Evolutionary conservation across 2,329 filamentous ascomycete genomes (phyloP).

Genomic region (Chalaropsis thielavioides): DNA sequence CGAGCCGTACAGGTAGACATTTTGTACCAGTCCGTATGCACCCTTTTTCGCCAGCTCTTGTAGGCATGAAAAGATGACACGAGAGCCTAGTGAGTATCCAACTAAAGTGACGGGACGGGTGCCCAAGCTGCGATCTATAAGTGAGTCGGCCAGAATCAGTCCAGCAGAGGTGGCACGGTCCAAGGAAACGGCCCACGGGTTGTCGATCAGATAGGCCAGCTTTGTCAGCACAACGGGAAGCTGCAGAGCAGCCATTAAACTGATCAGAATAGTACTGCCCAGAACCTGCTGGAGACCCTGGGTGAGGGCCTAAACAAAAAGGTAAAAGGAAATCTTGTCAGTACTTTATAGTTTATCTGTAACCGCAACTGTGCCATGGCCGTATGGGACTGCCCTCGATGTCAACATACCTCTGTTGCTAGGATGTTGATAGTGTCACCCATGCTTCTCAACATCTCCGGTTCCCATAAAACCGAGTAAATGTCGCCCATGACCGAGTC

Average conservation of each 20-base stretch:
- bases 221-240: constrained; percentile 89
- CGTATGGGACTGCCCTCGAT: too few relatives aligned
- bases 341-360: not conserved
- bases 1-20: constrained; percentile 88
- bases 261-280: constrained; percentile 73
- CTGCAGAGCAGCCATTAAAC: constrained; percentile 83
- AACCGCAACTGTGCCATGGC: too few relatives aligned
- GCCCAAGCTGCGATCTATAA: constrained; percentile 82
- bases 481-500: constrained; percentile 97
- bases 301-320: constrained; percentile 56
- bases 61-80: constrained; percentile 85
- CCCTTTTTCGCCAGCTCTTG: constrained; percentile 73
- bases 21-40: constrained; percentile 77
- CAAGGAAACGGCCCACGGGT: constrained; percentile 94
- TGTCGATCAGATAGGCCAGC: constrained; percentile 90
- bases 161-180: constrained; percentile 79
- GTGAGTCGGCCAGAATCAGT: constrained; percentile 82
- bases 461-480: constrained; percentile 94
- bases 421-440: constrained; percentile 97
- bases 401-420: constrained; percentile 65
- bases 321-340: constrained; percentile 7
- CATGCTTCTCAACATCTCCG: constrained; percentile 94
- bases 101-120: constrained; percentile 84
- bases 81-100: constrained; percentile 81
- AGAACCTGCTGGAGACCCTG: constrained; percentile 93